These are phyloP conservation scores for Alternaria metachromatica DNA, from an alignment of 2,329 filamentous ascomycete genomes.

Conservation along the genomic window DNA sequence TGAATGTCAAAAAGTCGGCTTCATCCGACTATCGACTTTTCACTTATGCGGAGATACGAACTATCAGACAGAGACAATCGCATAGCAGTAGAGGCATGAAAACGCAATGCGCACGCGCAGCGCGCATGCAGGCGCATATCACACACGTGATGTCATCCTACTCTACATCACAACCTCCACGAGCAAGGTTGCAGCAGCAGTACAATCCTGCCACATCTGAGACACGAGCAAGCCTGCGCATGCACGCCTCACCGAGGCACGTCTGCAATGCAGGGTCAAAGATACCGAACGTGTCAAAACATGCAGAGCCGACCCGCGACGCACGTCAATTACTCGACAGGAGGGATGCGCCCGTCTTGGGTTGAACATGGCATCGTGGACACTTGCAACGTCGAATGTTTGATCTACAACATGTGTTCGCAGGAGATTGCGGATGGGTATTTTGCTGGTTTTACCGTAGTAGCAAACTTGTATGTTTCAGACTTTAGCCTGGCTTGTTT, in stretches of 20 bases:
- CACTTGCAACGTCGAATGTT: slow-evolving; percentile 5
- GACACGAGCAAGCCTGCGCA: slow-evolving; percentile 9
- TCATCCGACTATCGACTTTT: not conserved
- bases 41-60: not conserved
- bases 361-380: not conserved
- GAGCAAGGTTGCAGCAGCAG: not conserved
- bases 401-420: slow-evolving; percentile 13
- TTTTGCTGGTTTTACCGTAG: not conserved
- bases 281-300: slow-evolving; percentile 6
- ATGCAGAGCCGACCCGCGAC: slow-evolving; percentile 14
- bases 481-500: slow-evolving; percentile 3
- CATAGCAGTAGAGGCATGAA: not conserved
- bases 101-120: not conserved
- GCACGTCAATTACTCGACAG: slow-evolving; percentile 26
- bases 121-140: not conserved
- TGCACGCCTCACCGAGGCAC: slow-evolving; percentile 5
- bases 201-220: not conserved
- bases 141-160: not conserved
- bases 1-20: not conserved
- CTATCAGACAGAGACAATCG: not conserved
- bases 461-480: slow-evolving; percentile 1
- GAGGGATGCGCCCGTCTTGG: not conserved
- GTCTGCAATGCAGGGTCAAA: slow-evolving; percentile 12
- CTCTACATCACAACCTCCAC: not conserved
- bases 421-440: slow-evolving; percentile 5